These are phyloP conservation scores for Auricularia cornea DNA, from an alignment of 768 basidiomycete genomes.

Conservation along the genomic window DNA sequence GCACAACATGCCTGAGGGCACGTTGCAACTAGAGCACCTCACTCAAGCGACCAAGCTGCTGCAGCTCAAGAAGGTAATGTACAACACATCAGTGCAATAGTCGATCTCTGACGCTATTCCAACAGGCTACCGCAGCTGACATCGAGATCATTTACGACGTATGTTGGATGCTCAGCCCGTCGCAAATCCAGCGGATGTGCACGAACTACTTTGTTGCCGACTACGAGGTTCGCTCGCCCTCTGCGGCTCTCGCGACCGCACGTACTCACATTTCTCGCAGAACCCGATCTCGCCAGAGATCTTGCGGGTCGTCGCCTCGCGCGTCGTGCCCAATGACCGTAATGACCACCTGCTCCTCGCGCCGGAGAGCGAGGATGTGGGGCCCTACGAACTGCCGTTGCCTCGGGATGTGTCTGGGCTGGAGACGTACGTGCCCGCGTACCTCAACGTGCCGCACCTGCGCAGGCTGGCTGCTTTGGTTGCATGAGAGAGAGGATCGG, in stretches of 20 bases:
- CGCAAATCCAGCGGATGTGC: constrained; percentile 99
- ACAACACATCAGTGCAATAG: too few relatives aligned
- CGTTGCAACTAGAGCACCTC: constrained; percentile 93
- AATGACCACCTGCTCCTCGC: constrained; percentile 94
- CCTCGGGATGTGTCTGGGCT: constrained; percentile 92
- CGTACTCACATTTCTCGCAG: constrained; percentile 36
- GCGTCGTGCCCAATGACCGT: constrained; percentile 92
- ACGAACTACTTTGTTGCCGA: constrained; percentile 98
- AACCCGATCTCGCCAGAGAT: constrained; percentile 98
- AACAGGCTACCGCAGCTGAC: constrained; percentile 81
- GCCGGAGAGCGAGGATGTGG: constrained; percentile 95
- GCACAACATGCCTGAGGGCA: constrained; percentile 98
- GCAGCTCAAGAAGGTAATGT: constrained; percentile 86
- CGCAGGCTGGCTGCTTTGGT: constrained; percentile 82
- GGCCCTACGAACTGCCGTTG: constrained; percentile 87
- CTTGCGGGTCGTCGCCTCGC: constrained; percentile 88
- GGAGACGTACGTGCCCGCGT: constrained; percentile 93
- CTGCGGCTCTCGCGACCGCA: too few relatives aligned
- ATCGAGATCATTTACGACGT: constrained; percentile 99
- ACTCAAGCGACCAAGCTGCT: constrained; percentile 99
- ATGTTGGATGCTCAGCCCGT: constrained; percentile 99
- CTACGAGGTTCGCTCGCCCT: constrained; percentile 88
- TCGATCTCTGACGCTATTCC: constrained; percentile 9
- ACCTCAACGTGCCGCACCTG: constrained; percentile 82
- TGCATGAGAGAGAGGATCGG: constrained; percentile 31